Percentiles rank a stretch among this genome's conserved stretches.
Evolutionary conservation across 805 yeast species (phyloP).

Genomic region (Hanseniaspora nectarophila): DNA sequence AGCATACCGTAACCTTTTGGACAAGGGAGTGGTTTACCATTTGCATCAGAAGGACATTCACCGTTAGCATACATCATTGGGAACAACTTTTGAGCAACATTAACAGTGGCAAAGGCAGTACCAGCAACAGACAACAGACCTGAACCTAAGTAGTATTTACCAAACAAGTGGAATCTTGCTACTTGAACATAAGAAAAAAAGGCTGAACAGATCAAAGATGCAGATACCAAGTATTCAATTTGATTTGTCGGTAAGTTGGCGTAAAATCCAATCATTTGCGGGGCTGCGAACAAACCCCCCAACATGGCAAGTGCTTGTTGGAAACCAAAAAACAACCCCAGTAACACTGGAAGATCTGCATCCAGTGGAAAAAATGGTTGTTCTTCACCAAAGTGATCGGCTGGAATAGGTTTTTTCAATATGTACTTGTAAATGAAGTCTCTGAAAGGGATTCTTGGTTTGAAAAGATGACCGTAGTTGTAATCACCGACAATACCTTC

Average conservation of each 20-base stretch:
- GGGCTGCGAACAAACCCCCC: constrained; percentile 83
- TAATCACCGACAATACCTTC: constrained; percentile 83
- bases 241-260: constrained; percentile 45
- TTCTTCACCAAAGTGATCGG: constrained; percentile 16
- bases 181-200: constrained; percentile 63
- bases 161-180: constrained; percentile 63
- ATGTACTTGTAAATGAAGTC: constrained; percentile 18
- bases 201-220: constrained; percentile 59
- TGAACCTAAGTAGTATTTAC: constrained; percentile 73
- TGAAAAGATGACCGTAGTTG: constrained; percentile 66
- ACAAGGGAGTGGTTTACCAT: constrained; percentile 60
- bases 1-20: constrained; percentile 87
- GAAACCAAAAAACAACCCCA: constrained; percentile 68
- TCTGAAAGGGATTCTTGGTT: constrained; percentile 64
- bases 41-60: constrained; percentile 44
- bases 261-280: constrained; percentile 52
- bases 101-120: constrained; percentile 77
- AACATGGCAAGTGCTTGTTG: constrained; percentile 85
- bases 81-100: constrained; percentile 62
- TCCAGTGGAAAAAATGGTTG: constrained; percentile 78
- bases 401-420: constrained; percentile 31
- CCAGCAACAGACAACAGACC: constrained; percentile 86
- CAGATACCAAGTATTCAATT: constrained; percentile 58
- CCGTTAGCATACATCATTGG: constrained; percentile 73
- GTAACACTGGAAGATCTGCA: constrained; percentile 66